A percentile compares a stretch with the other conserved stretches of the same genome.
phyloP scores from a whole-genome alignment of 2,329 filamentous ascomycete species.

The Sporothrix brunneoviolacea region DNA sequence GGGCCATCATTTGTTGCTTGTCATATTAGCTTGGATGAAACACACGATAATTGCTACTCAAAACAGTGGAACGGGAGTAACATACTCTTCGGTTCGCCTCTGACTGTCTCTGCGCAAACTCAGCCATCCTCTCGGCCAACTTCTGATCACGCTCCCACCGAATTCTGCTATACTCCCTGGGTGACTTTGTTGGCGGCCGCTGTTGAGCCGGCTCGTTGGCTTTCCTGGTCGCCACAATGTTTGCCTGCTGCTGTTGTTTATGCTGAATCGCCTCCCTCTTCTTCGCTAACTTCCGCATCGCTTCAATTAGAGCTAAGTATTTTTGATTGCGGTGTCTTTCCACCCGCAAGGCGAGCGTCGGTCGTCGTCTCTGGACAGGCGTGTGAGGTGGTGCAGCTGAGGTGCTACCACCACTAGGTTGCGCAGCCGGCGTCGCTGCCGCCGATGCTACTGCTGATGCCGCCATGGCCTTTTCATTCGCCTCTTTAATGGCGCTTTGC shows the following conservation, averaged over 20 bases:
- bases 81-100: slow-evolving; percentile 52
- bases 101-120: slow-evolving; percentile 54
- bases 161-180: slow-evolving; percentile 82
- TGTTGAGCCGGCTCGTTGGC: slow-evolving; percentile 56
- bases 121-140: slow-evolving; percentile 52
- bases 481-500: slow-evolving; percentile 47
- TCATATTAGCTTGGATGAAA: slow-evolving; percentile 2
- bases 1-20: slow-evolving; percentile 22
- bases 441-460: slow-evolving; percentile 28
- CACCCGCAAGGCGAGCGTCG: slow-evolving; percentile 75
- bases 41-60: too few species aligned
- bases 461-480: slow-evolving; percentile 41
- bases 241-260: slow-evolving; percentile 78
- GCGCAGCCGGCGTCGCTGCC: slow-evolving; percentile 25
- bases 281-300: slow-evolving; percentile 91
- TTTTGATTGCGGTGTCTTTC: slow-evolving; percentile 81
- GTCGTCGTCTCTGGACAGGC: slow-evolving; percentile 53
- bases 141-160: slow-evolving; percentile 79
- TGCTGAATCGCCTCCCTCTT: slow-evolving; percentile 80
- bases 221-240: slow-evolving; percentile 75
- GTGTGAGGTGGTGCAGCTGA: slow-evolving; percentile 27
- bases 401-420: slow-evolving; percentile 22
- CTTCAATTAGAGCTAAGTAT: slow-evolving; percentile 82
- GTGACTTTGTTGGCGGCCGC: slow-evolving; percentile 59
- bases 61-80: background rate